Evolutionary conservation across 345 rosid species (phyloP).

Genomic region (Kandelia obovata): DNA sequence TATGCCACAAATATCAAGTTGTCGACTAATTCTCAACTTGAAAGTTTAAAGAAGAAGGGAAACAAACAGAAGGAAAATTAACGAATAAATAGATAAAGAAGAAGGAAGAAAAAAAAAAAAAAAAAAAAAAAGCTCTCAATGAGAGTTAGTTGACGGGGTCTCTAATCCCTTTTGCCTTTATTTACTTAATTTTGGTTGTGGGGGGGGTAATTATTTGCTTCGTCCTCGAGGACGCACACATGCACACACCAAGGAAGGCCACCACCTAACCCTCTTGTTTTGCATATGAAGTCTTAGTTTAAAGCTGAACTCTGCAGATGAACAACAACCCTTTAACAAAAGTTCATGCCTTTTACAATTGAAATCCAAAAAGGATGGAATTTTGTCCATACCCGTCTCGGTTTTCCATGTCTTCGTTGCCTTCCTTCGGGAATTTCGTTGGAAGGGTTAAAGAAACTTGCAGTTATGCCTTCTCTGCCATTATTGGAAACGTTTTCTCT

Average conservation of each 20-base stretch:
- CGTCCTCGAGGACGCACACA: slow-evolving; percentile 34
- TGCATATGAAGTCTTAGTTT: slow-evolving; percentile 18
- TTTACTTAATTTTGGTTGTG: too few species aligned
- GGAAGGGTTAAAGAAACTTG: slow-evolving; percentile 59
- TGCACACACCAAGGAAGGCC: slow-evolving; percentile 7
- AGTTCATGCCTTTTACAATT: neutral
- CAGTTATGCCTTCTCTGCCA: slow-evolving; percentile 66
- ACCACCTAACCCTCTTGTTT: neutral
- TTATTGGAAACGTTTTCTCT: slow-evolving; percentile 77
- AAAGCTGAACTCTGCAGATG: slow-evolving; percentile 24
- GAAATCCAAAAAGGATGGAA: slow-evolving; percentile 40
- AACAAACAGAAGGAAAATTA: neutral
- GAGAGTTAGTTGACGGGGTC: slow-evolving; percentile 43
- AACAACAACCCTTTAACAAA: neutral
- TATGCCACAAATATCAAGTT: too few species aligned
- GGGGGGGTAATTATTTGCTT: slow-evolving; percentile 27
- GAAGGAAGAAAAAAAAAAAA: neutral
- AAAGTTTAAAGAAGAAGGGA: too few species aligned
- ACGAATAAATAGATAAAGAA: neutral
- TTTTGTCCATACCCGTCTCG: slow-evolving; percentile 54
- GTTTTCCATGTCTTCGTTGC: slow-evolving; percentile 36
- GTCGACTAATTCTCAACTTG: too few species aligned
- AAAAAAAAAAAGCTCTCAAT: slow-evolving; percentile 43
- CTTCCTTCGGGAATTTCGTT: slow-evolving; percentile 47
- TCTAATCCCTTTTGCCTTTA: neutral